Percentiles rank a stretch among this genome's conserved stretches.
Conservation (phyloP, 2,329 filamentous ascomycete genomes). For the Claviceps fusiformis region DNA sequence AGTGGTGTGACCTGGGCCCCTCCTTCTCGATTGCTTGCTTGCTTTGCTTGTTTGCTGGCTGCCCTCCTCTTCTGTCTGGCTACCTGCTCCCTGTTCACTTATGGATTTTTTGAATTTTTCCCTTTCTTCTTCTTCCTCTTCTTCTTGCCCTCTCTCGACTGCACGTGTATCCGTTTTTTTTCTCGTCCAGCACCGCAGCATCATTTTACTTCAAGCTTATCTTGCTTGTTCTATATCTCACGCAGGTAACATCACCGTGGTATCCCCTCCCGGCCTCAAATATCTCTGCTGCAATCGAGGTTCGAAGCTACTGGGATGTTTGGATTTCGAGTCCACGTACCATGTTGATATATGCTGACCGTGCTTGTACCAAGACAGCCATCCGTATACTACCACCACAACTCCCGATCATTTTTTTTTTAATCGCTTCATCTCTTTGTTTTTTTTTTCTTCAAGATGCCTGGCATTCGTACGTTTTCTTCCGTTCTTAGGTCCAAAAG, state of each 20-base stretch:
- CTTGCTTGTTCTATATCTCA: constrained; percentile 1
- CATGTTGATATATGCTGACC: not conserved
- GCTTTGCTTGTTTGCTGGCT: constrained; percentile 4
- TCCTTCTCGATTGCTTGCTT: constrained; percentile 4
- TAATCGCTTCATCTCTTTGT: not conserved
- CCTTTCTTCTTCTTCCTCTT: not conserved
- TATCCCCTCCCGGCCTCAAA: not conserved
- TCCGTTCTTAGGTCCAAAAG: not conserved
- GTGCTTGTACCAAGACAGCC: not conserved
- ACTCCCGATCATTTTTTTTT: not conserved
- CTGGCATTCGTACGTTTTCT: constrained; percentile 35
- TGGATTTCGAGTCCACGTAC: not conserved
- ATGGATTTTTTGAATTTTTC: not conserved
- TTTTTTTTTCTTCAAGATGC: constrained; percentile 25
- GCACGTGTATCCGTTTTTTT: constrained; percentile 2
- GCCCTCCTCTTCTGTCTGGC: not conserved
- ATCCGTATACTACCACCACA: not conserved
- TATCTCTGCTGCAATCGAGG: not conserved
- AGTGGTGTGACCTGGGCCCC: not conserved
- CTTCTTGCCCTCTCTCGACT: constrained; percentile 3
- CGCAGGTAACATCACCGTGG: not conserved
- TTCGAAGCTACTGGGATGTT: not conserved
- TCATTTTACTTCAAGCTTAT: constrained; percentile 6
- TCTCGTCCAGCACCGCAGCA: constrained; percentile 3
- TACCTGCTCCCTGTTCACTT: not conserved